Evolutionary conservation across 202 grass and related monocot species (phyloP).

Genomic region (Digitaria exilis): DNA sequence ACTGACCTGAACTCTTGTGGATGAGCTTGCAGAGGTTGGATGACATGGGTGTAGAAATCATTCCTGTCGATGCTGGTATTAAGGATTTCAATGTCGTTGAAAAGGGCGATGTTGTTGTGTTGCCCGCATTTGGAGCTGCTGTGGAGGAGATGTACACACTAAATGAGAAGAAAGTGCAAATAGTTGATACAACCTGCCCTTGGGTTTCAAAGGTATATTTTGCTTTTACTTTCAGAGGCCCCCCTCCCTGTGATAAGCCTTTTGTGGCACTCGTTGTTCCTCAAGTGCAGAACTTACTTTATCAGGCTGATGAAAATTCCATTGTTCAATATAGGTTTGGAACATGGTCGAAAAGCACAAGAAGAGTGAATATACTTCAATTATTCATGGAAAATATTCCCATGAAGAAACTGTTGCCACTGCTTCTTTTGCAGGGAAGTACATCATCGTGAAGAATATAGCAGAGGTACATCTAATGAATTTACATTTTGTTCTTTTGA

Average conservation of each 20-base stretch:
- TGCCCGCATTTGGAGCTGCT: conserved; percentile 94
- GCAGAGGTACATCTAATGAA: conserved; percentile 55
- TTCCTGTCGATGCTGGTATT: conserved; percentile 64
- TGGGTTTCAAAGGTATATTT: conserved; percentile 93
- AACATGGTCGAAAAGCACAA: conserved; percentile 98
- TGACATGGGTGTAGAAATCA: conserved; percentile 71
- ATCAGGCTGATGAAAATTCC: conserved; percentile 15
- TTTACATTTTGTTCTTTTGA: conserved; percentile 11
- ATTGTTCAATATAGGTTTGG: conserved; percentile 71
- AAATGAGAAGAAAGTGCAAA: conserved; percentile 93
- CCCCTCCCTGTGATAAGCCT: neutral
- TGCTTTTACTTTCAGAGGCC: neutral
- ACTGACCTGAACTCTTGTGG: conserved; percentile 26
- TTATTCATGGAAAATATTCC: conserved; percentile 97
- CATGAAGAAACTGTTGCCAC: conserved; percentile 99
- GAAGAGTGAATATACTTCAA: conserved; percentile 94
- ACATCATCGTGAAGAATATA: conserved; percentile 94
- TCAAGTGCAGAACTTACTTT: neutral
- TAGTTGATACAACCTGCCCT: conserved; percentile 97
- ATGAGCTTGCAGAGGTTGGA: conserved; percentile 69
- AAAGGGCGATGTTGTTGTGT: conserved; percentile 82
- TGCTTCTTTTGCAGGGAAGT: conserved; percentile 91
- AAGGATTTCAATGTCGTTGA: conserved; percentile 79
- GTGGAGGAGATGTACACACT: conserved; percentile 96
- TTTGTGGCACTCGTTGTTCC: neutral